Evolutionary conservation across 805 yeast species (phyloP), one percentile per base, ranked within the genome.

Genomic region (Candida quercuum): DNA sequence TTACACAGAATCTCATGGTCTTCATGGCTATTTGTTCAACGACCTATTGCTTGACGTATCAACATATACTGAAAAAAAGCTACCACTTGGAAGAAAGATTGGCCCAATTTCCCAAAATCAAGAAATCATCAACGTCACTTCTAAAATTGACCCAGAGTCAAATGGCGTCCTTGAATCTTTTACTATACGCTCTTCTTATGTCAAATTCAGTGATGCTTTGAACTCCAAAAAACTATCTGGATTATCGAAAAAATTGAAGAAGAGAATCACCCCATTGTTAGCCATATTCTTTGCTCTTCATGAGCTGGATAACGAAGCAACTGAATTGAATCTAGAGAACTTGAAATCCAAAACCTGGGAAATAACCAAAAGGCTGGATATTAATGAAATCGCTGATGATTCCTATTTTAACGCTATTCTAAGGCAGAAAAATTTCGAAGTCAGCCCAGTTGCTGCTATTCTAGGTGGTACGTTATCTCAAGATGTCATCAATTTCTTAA

Each of bases 391-490:
- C 6, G 41, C 75, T 3, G 63, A 67, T 14, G 63, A 70, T 10
- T 69, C 67, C 2, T 60, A 68, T 36, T 45, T 74, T 19, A 56
- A 61, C 5, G 52, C 60, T 19, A 57, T 81, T 32, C 45, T 70
- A 1, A 57, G 52, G 16, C 86, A 82, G 52, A 70, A 53, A 14
- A 60, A 63, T 20, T 55, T 86, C 2, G 94, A 88, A 52, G 75
- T 84, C 47, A 72, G 87, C 10, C 96, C 97, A 1, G 80, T 81
- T 0, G 78, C 93, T 5, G 94, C 98, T 1, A 74, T 93, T 2
- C 48, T 91, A 6, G 99, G 98, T 6, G 99, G 98, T 1, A 72
- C 86, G 1, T 60, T 91, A 18, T 84, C 95, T 3, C 99, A 93
- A 60, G 96, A 89, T 56, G 81, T 87, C 12, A 83, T 93, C 32